Evolutionary conservation across 306 rosid species (phyloP).

Genomic region (Nissolia schottii): DNA sequence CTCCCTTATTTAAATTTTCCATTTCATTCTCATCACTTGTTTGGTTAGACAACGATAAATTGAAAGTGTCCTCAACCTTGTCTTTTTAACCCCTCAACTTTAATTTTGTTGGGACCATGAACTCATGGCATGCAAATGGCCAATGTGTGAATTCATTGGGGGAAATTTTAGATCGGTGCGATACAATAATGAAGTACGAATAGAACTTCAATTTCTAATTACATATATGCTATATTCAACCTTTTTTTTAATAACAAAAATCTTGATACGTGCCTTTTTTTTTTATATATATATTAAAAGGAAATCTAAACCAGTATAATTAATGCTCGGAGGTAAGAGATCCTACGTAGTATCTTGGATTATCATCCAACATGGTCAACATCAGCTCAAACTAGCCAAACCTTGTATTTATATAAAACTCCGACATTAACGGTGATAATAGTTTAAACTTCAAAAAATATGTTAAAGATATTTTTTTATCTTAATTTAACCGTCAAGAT

Average conservation of each 20-base stretch:
- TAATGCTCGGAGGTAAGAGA: neutral
- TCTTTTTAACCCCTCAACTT: neutral
- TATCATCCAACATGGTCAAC: neutral
- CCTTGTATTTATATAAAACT: neutral
- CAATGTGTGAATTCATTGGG: neutral
- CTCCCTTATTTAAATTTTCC: constrained; percentile 8
- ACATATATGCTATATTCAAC: no score
- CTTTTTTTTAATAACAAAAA: no score
- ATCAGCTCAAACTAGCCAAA: neutral
- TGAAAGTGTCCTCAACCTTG: neutral
- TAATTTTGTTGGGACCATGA: neutral
- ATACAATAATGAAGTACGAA: no score
- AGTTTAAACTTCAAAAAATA: no score
- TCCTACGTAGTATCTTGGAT: no score
- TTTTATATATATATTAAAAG: no score
- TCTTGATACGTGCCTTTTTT: no score
- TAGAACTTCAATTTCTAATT: neutral
- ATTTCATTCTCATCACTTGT: neutral
- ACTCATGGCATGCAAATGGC: neutral
- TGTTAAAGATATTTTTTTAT: no score
- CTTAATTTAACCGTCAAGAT: no score
- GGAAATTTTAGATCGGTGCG: neutral
- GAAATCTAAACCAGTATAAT: neutral
- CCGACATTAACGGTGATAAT: constrained; percentile 31
- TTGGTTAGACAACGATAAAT: neutral